These are phyloP conservation scores for Flaveria brownii DNA, from an alignment of 129 eudicot species.

Conservation along the genomic window DNA sequence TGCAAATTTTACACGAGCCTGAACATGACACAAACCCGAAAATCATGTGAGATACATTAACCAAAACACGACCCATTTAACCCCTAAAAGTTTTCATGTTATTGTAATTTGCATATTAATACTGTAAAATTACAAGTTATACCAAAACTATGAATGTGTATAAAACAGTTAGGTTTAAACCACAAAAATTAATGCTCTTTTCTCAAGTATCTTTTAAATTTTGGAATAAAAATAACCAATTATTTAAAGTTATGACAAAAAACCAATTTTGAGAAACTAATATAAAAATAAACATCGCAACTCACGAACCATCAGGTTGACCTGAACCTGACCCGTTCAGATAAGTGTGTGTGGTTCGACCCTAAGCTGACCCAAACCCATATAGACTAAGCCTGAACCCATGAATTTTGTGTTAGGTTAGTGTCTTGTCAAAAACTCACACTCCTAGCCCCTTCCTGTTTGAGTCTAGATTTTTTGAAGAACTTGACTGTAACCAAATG, in stretches of 20 bases:
- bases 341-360: background rate
- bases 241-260: background rate
- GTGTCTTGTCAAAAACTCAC: background rate
- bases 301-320: background rate
- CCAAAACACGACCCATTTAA: background rate
- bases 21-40: background rate
- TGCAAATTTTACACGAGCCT: background rate
- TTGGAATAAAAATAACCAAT: background rate
- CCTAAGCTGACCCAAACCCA: background rate
- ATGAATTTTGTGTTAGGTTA: background rate
- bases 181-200: background rate
- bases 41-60: background rate
- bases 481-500: constrained; percentile 8
- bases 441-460: background rate
- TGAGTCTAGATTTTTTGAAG: background rate
- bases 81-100: background rate
- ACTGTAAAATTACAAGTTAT: background rate
- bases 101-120: background rate
- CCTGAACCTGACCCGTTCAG: background rate
- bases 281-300: background rate
- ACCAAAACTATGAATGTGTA: background rate
- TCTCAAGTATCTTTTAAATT: background rate
- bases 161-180: background rate
- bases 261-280: background rate
- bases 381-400: too few relatives aligned